Conservation (phyloP, 2,329 filamentous ascomycete species). For the Dactylella cylindrospora region DNA sequence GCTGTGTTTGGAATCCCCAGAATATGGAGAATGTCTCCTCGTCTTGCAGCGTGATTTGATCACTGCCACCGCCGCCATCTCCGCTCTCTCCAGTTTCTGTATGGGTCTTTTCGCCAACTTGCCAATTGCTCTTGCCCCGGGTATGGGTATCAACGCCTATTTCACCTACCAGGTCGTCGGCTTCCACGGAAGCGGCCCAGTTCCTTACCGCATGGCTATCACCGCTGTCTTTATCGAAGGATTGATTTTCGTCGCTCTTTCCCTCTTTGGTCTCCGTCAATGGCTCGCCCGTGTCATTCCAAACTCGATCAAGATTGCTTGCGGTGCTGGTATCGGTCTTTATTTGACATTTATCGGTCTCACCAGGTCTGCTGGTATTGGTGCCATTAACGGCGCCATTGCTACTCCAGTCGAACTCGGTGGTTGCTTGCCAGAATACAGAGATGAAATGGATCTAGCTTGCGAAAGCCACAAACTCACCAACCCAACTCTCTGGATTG, state of each 20-base stretch:
- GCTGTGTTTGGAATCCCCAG: slow-evolving; percentile 45
- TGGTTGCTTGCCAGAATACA: slow-evolving; percentile 65
- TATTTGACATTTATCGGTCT: slow-evolving; percentile 69
- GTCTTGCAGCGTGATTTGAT: slow-evolving; percentile 75
- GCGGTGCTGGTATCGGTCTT: slow-evolving; percentile 79
- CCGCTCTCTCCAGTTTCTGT: slow-evolving; percentile 74
- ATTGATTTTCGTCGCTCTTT: slow-evolving; percentile 78
- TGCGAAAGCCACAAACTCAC: slow-evolving; percentile 72
- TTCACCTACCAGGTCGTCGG: slow-evolving; percentile 79
- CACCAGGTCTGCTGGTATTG: slow-evolving; percentile 80
- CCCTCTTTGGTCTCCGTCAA: slow-evolving; percentile 77
- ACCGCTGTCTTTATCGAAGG: slow-evolving; percentile 89
- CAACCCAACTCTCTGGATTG: slow-evolving; percentile 80
- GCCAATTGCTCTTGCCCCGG: slow-evolving; percentile 70
- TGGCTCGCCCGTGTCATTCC: slow-evolving; percentile 85
- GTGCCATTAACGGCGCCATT: slow-evolving; percentile 68
- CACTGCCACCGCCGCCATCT: slow-evolving; percentile 80
- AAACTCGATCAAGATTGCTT: slow-evolving; percentile 80
- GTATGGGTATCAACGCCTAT: slow-evolving; percentile 83
- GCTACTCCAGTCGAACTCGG: slow-evolving; percentile 73
- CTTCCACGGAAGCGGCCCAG: slow-evolving; percentile 69
- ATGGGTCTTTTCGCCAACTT: slow-evolving; percentile 83
- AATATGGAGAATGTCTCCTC: slow-evolving; percentile 65
- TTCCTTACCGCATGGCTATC: slow-evolving; percentile 73
- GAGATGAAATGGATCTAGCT: slow-evolving; percentile 56